These are phyloP conservation scores for Fusarium sp. DNA, from an alignment of 2,329 filamentous ascomycete species.

Conservation along the genomic window DNA sequence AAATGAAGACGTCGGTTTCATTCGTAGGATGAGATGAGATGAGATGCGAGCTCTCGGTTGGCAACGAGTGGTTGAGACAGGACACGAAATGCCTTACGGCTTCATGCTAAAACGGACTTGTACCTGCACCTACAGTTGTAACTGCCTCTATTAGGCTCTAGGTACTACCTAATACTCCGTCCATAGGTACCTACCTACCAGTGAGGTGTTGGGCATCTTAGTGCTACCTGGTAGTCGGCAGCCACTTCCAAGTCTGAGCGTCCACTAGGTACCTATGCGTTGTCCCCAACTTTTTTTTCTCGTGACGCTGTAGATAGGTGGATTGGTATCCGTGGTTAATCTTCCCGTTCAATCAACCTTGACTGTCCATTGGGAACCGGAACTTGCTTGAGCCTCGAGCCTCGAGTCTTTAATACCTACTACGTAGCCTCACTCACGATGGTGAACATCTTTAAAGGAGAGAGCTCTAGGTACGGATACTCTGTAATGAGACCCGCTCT, in stretches of 20 bases:
- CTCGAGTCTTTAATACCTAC: too few relatives aligned
- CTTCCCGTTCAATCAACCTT: background rate
- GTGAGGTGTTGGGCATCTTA: background rate
- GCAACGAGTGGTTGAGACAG: constrained; percentile 34
- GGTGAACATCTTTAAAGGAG: constrained; percentile 18
- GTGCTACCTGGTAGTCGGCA: constrained; percentile 10
- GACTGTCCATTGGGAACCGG: constrained; percentile 27
- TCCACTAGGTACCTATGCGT: constrained; percentile 13
- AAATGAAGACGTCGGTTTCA: constrained; percentile 32
- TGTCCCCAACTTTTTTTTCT: constrained; percentile 18
- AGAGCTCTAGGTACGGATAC: constrained; percentile 5
- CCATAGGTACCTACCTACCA: too few relatives aligned
- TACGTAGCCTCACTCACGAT: constrained; percentile 9
- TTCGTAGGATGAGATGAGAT: constrained; percentile 36
- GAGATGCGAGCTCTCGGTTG: constrained; percentile 35
- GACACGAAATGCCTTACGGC: constrained; percentile 16
- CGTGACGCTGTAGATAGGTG: constrained; percentile 1
- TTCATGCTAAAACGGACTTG: constrained; percentile 18
- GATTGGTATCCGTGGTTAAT: too few relatives aligned
- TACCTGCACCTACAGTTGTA: background rate
- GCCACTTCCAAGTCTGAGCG: constrained; percentile 31
- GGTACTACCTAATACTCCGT: too few relatives aligned
- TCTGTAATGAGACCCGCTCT: constrained; percentile 47
- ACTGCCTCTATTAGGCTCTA: too few relatives aligned
- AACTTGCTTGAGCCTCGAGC: background rate